Conservation (phyloP, 2,329 filamentous ascomycete genomes). For the Neonectria punicea region DNA sequence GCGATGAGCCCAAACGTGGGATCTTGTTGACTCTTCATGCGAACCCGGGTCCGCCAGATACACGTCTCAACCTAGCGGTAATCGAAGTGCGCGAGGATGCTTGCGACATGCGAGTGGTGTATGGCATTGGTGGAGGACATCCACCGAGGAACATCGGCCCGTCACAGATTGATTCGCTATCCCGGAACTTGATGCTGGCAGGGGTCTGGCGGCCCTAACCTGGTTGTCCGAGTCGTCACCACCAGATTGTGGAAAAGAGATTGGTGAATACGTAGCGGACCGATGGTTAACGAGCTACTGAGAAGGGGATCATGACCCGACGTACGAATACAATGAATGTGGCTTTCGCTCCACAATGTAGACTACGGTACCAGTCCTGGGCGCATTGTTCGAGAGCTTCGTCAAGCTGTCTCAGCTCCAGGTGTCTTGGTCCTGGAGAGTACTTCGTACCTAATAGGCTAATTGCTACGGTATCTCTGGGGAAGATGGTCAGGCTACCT, state of each 20-base stretch:
- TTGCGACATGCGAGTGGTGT: slow-evolving; percentile 9
- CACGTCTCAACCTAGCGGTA: slow-evolving; percentile 15
- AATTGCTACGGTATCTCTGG: neutral
- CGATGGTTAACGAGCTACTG: neutral
- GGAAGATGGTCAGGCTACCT: neutral
- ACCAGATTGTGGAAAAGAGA: slow-evolving; percentile 4
- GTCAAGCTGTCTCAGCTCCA: neutral
- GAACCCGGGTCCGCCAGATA: neutral
- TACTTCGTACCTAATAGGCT: no score
- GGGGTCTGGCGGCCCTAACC: neutral
- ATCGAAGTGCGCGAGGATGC: slow-evolving; percentile 8
- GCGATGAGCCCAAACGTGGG: slow-evolving; percentile 10
- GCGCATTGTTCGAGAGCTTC: neutral
- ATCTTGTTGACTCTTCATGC: slow-evolving; percentile 22
- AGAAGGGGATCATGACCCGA: no score
- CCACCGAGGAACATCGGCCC: slow-evolving; percentile 34
- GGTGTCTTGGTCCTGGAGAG: neutral
- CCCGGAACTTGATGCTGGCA: slow-evolving; percentile 3
- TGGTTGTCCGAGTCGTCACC: neutral
- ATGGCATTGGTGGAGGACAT: slow-evolving; percentile 21
- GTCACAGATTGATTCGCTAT: slow-evolving; percentile 35
- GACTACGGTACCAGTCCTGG: neutral
- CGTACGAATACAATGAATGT: neutral
- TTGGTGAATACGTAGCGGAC: neutral
- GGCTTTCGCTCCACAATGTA: neutral